Evolutionary conservation across 768 basidiomycete species (phyloP), one percentile per base, ranked within the genome.

Genomic region (Russula sp.): DNA sequence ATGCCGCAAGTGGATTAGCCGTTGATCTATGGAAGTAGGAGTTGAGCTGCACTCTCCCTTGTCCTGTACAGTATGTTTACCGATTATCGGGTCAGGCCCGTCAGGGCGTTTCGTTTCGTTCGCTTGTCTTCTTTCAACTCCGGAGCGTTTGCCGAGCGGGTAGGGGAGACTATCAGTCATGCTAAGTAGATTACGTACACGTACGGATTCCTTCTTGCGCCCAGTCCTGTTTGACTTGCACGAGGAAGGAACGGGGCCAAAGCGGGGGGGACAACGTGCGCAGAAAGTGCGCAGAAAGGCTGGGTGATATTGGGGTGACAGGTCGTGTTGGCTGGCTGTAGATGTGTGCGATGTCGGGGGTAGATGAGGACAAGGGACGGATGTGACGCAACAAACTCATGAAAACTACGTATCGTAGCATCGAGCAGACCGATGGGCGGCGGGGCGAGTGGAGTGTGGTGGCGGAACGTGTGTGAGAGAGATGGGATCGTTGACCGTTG

Each of bases 351-450:
- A 16, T 5, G 43, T 20, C 5, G 45, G 22, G 14, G 14, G 46
- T 46, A 46, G 46, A 22, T 18, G 54, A 32, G 41, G 18, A 42
- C 6, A 9, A 46, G 16, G 16, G 36, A 42, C 16, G 55, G n/a
- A 56, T 32, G 47, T 39, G 32, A 36, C 51, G 58, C 36, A 59
- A 59, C 51, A 53, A 60, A 60, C 34, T 59, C 58, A 49, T 49
- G 2, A 36, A 51, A 59, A 59, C 58, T 52, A 25, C 34, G 58
- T 49, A 58, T 58, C 56, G 41, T 49, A 43, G 7, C 36, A 38
- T 13, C 4, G 36, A 38, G 36, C 8, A 7, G n/a, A 43, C 7
- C n/a, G 43, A 43, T 43, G 20, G 18, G n/a, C 6, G 18, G 43
- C 25, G 25, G 25, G n/a, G 14, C 43, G n/a, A 43, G 18, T 18